These are phyloP conservation scores for Aegilops sharonensis DNA, from an alignment of 176 grass and related monocot genomes.

Conservation along the genomic window DNA sequence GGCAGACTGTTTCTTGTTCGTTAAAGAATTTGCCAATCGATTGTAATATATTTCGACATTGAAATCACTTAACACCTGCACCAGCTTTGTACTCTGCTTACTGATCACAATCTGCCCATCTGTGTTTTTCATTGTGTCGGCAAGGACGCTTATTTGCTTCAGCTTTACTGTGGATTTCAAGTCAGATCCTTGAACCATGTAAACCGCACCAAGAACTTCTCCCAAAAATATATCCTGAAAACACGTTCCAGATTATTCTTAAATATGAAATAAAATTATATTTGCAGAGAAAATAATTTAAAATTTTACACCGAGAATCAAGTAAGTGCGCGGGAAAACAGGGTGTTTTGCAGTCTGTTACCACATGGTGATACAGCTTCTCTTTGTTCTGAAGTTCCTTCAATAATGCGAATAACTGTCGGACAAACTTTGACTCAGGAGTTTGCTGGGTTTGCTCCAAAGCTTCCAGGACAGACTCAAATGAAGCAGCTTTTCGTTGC, in stretches of 20 bases:
- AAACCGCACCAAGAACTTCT: slow-evolving; percentile 66
- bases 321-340: neutral
- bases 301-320: neutral
- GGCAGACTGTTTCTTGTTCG: slow-evolving; percentile 42
- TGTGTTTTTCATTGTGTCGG: slow-evolving; percentile 18
- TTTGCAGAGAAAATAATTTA: neutral
- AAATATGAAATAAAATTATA: neutral
- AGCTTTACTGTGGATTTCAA: slow-evolving; percentile 23
- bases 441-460: slow-evolving; percentile 41
- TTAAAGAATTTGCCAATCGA: slow-evolving; percentile 42
- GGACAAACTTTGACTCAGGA: slow-evolving; percentile 65
- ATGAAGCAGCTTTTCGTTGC: slow-evolving; percentile 61
- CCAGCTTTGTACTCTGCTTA: slow-evolving; percentile 18
- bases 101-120: slow-evolving; percentile 45
- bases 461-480: slow-evolving; percentile 32
- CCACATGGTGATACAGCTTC: slow-evolving; percentile 68
- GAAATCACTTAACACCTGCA: slow-evolving; percentile 49
- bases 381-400: slow-evolving; percentile 50
- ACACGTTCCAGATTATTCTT: neutral
- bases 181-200: slow-evolving; percentile 43
- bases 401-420: slow-evolving; percentile 46
- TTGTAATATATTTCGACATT: slow-evolving; percentile 40
- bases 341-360: slow-evolving; percentile 23
- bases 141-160: slow-evolving; percentile 30
- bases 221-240: slow-evolving; percentile 60